Base-by-base conservation (phyloP, 2,329 filamentous ascomycete genomes). In the Ceratocystis papillata region DNA sequence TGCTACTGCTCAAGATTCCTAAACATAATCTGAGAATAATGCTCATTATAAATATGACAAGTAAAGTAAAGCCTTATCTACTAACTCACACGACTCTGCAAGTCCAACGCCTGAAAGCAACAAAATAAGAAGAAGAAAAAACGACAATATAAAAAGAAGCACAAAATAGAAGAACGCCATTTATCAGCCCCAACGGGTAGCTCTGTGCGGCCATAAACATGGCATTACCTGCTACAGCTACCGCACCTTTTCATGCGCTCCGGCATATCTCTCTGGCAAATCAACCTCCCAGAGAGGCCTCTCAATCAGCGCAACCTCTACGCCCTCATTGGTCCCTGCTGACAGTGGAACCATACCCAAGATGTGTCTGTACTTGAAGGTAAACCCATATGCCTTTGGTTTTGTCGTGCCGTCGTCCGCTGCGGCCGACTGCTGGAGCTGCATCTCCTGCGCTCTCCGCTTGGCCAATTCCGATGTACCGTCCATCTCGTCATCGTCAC, bases 311-410 rank as follows among this genome's bases (percentile, higher is more conserved):
- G 90, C 92, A 60, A 96, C 88, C 76, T 99, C 94, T 3, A 88
- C 75, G 70, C 75, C 68, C 70, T 74, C 73, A 30, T 76, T 74
- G 22, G 70, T 71, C 64, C 72, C 73, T 37, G 71, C 71, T 20
- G 69, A 71, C 69, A 81, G 75, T 55, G 79, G 78, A 45, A 84
- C 80, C 46, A 86, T 77, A 65, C 92, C 94, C 68, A 99, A 79
- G 71, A 99, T 91, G n/a, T 92, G 89, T 67, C 92, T 83, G 76
- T 97, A 99, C 76, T 96, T 95, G 80, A 88, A 91, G 4, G 92
- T 96, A 73, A 87, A 84, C 90, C 91, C 97, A 77, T 78, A 82
- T 69, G 75, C 77, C 68, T 70, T 72, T 25, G 71, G 67, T 64
- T 70, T 70, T 59, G 55, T 37, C 55, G 28, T 59, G 17, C 55